Evolutionary conservation across 169 alveolate species (phyloP).

Genomic region (Eimeria sp.): DNA sequence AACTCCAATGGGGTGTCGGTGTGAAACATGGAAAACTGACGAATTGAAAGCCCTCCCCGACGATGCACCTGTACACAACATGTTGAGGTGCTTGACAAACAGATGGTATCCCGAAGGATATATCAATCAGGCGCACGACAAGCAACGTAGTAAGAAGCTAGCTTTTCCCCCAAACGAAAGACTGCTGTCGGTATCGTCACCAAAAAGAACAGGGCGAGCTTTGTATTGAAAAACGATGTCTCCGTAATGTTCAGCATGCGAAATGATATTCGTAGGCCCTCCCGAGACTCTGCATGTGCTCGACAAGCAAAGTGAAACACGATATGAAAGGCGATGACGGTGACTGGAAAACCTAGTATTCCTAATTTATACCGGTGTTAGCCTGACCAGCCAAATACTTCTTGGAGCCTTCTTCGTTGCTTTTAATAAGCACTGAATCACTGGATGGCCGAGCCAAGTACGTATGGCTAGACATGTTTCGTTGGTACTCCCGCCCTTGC

Average conservation of each 20-base stretch:
- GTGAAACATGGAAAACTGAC: constrained; percentile 81
- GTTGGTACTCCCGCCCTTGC: constrained; percentile 2
- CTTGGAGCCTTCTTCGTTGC: constrained; percentile 15
- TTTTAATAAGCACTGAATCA: constrained; percentile 48
- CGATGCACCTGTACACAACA: constrained; percentile 61
- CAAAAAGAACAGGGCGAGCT: constrained; percentile 83
- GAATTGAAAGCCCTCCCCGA: constrained; percentile 80
- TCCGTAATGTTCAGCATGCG: constrained; percentile 86
- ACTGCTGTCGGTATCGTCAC: background rate
- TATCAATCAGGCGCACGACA: background rate
- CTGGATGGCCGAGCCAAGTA: constrained; percentile 69
- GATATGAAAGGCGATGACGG: background rate
- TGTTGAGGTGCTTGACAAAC: background rate
- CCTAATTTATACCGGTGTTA: background rate
- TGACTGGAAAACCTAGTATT: background rate
- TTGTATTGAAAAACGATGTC: constrained; percentile 84
- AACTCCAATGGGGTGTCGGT: constrained; percentile 87
- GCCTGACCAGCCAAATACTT: background rate
- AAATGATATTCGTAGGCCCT: constrained; percentile 82
- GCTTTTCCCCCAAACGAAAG: background rate
- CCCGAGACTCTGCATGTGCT: constrained; percentile 1
- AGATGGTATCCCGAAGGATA: background rate
- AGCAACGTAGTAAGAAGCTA: background rate
- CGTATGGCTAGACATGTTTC: constrained; percentile 57
- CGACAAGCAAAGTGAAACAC: background rate